Evolutionary conservation across 2,329 filamentous ascomycete species (phyloP).

Genomic region (Colletotrichum horii): DNA sequence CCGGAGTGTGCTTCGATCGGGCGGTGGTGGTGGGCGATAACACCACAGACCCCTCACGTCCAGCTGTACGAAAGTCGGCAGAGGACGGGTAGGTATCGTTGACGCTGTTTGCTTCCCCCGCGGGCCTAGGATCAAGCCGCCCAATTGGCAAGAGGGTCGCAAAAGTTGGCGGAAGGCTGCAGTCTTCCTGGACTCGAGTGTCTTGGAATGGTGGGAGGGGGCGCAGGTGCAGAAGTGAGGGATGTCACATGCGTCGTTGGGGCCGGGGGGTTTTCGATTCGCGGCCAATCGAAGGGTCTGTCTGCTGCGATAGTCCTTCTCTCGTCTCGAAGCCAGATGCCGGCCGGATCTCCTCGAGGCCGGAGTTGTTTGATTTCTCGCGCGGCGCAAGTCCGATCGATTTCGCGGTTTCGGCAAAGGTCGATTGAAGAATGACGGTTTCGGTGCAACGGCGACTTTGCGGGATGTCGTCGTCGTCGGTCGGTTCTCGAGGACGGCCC

Average conservation of each 20-base stretch:
- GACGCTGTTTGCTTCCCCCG: not conserved
- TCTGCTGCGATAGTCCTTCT: not conserved
- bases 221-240: slow-evolving; percentile 8
- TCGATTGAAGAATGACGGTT: not conserved
- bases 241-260: slow-evolving; percentile 24
- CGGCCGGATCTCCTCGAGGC: not conserved
- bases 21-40: slow-evolving; percentile 14
- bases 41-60: slow-evolving; percentile 23
- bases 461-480: not conserved
- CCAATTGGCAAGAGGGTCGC: slow-evolving; percentile 10
- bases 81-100: not conserved
- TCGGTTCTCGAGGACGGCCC: slow-evolving; percentile 3
- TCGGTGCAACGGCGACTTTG: not conserved
- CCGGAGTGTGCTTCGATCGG: not conserved
- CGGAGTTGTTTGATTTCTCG: not conserved
- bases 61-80: not conserved
- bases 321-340: not conserved
- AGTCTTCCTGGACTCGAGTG: slow-evolving; percentile 8
- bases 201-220: slow-evolving; percentile 20
- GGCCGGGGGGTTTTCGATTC: not conserved
- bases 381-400: not conserved
- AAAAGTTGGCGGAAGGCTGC: slow-evolving; percentile 22
- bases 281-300: slow-evolving; percentile 17
- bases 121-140: slow-evolving; percentile 1
- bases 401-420: not conserved